A percentile compares a stretch with the other conserved stretches of the same genome.
Conservation (phyloP, 2,329 filamentous ascomycete genomes). For the Aspergillus pseudoglaucus region DNA sequence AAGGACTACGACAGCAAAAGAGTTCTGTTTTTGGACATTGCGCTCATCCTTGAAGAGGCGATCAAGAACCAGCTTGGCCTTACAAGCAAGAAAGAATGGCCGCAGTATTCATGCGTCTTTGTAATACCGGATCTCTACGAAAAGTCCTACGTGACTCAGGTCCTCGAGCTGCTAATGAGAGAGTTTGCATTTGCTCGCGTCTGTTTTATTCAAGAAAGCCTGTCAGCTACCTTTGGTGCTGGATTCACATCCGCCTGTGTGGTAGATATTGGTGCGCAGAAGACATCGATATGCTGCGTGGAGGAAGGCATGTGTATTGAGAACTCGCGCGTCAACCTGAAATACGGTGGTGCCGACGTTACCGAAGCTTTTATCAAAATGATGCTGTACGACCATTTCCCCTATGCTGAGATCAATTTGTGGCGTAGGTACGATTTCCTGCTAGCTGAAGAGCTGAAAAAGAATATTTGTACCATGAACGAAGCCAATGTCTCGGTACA, state of each 20-base stretch:
- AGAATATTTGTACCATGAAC: constrained; percentile 84
- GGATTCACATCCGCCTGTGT: constrained; percentile 92
- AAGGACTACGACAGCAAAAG: constrained; percentile 75
- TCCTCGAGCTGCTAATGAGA: constrained; percentile 76
- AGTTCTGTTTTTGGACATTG: constrained; percentile 78
- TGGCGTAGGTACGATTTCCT: constrained; percentile 85
- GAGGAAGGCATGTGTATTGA: constrained; percentile 94
- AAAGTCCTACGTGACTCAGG: constrained; percentile 78
- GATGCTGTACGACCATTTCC: constrained; percentile 95
- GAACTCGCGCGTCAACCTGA: constrained; percentile 89
- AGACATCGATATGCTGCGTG: constrained; percentile 94
- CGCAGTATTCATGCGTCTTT: constrained; percentile 91
- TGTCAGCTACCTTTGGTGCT: constrained; percentile 89
- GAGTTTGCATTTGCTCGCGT: constrained; percentile 86
- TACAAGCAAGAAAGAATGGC: constrained; percentile 70
- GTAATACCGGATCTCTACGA: constrained; percentile 96
- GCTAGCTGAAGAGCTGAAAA: constrained; percentile 91
- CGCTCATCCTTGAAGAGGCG: constrained; percentile 77
- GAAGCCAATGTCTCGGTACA: constrained; percentile 86
- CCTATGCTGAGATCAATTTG: constrained; percentile 90
- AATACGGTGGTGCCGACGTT: constrained; percentile 86
- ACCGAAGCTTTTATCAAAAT: constrained; percentile 95
- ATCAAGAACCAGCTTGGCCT: constrained; percentile 79
- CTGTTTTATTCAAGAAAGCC: constrained; percentile 92
- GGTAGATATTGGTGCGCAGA: constrained; percentile 92